Conservation (phyloP, 2,329 filamentous ascomycete genomes). For the Hymenoscyphus fraxineus region DNA sequence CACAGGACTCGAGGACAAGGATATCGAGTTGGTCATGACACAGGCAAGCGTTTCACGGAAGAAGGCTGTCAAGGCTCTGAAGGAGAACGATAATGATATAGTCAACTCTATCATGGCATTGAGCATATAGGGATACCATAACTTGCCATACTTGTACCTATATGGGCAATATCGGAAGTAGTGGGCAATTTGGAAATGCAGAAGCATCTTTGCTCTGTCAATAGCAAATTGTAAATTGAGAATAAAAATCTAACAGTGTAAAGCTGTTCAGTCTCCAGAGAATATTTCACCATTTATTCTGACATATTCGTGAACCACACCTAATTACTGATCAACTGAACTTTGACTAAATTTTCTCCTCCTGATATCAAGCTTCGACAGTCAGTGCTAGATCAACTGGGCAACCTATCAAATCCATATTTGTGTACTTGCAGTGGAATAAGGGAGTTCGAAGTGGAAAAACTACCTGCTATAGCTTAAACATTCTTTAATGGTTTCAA, state of each 20-base stretch:
- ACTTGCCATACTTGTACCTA: constrained; percentile 12
- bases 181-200: constrained; percentile 5
- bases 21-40: constrained; percentile 98
- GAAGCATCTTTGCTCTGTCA: constrained; percentile 9
- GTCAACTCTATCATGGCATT: constrained; percentile 99
- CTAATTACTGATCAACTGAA: no score
- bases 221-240: constrained; percentile 15
- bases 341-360: no score
- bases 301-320: not conserved
- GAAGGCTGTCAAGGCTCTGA: constrained; percentile 97
- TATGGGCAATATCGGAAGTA: constrained; percentile 7
- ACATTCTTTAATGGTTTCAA: no score
- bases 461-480: no score
- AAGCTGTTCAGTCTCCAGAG: not conserved
- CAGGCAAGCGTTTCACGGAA: constrained; percentile 95
- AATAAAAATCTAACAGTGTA: constrained; percentile 10
- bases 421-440: no score
- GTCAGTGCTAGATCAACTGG: no score
- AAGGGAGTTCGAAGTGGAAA: no score
- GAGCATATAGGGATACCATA: constrained; percentile 58
- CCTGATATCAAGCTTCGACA: no score
- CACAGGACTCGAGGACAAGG: constrained; percentile 93
- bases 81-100: constrained; percentile 99
- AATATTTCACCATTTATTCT: not conserved
- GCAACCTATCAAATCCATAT: no score